Evolutionary conservation across 805 yeast genomes (phyloP).

Genomic region (Candida takata): DNA sequence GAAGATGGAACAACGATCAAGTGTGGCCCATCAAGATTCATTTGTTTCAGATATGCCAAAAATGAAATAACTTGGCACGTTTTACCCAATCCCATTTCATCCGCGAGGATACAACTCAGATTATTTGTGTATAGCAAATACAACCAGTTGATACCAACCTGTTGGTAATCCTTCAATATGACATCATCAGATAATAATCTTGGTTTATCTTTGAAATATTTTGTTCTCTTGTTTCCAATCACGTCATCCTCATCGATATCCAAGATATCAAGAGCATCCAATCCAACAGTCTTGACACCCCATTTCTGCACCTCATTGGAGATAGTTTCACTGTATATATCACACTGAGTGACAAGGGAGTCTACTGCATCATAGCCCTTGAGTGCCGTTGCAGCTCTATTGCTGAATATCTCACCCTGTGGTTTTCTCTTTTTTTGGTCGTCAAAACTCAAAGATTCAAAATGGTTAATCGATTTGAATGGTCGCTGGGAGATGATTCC

Average conservation of each 20-base stretch:
- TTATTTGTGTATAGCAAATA: conserved; percentile 67
- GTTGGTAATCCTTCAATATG: conserved; percentile 81
- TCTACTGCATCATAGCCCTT: conserved; percentile 94
- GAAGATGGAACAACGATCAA: conserved; percentile 94
- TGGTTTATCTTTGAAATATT: conserved; percentile 69
- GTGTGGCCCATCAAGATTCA: conserved; percentile 70
- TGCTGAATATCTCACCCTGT: conserved; percentile 69
- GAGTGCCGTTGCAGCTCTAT: conserved; percentile 59
- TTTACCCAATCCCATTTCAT: conserved; percentile 98
- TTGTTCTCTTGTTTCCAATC: conserved; percentile 22
- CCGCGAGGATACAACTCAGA: conserved; percentile 91
- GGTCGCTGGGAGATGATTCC: conserved; percentile 65
- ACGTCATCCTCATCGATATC: conserved; percentile 35
- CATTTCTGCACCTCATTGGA: conserved; percentile 68
- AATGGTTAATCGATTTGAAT: conserved; percentile 47
- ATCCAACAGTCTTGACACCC: conserved; percentile 78
- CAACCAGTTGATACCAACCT: conserved; percentile 96
- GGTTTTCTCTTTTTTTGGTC: conserved; percentile 38
- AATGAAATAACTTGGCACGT: conserved; percentile 95
- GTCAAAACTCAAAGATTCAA: conserved; percentile 51
- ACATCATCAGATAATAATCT: conserved; percentile 52
- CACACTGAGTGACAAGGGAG: conserved; percentile 78
- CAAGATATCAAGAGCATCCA: conserved; percentile 60
- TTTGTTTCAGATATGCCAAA: conserved; percentile 73
- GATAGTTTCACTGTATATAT: conserved; percentile 65